These are phyloP conservation scores for Neonectria magnoliae DNA, from an alignment of 2,329 filamentous ascomycete species.

Conservation along the genomic window DNA sequence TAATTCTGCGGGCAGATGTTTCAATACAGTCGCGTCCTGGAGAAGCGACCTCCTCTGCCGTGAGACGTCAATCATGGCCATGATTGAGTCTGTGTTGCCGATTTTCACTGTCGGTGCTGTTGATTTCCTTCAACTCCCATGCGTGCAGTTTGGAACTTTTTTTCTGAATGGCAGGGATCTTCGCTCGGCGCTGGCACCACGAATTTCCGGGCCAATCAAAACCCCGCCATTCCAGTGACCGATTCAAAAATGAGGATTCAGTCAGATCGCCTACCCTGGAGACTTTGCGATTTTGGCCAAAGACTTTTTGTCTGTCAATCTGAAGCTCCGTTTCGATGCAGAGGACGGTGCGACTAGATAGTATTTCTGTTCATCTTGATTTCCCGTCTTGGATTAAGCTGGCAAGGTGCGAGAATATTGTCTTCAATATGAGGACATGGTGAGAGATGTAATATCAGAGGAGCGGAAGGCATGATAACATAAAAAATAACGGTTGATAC, in stretches of 20 bases:
- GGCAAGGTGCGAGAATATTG: not conserved
- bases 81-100: conserved; percentile 52
- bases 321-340: not conserved
- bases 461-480: too few species aligned
- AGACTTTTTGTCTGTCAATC: not conserved
- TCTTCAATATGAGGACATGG: too few species aligned
- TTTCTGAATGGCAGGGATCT: conserved; percentile 42
- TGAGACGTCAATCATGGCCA: conserved; percentile 66
- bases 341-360: not conserved
- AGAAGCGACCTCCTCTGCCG: conserved; percentile 66
- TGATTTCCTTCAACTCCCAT: conserved; percentile 39
- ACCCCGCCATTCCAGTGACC: conserved; percentile 22
- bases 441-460: too few species aligned
- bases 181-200: conserved; percentile 46
- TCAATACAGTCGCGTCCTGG: conserved; percentile 62
- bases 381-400: not conserved
- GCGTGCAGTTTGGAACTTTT: conserved; percentile 50
- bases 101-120: conserved; percentile 41
- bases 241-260: not conserved
- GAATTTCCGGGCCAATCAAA: conserved; percentile 53
- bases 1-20: conserved; percentile 75
- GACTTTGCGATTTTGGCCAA: not conserved
- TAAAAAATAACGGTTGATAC: too few species aligned
- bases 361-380: not conserved
- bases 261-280: not conserved